Conservation (phyloP, 148 eudicot genomes). For the Hydrangea macrophylla region DNA sequence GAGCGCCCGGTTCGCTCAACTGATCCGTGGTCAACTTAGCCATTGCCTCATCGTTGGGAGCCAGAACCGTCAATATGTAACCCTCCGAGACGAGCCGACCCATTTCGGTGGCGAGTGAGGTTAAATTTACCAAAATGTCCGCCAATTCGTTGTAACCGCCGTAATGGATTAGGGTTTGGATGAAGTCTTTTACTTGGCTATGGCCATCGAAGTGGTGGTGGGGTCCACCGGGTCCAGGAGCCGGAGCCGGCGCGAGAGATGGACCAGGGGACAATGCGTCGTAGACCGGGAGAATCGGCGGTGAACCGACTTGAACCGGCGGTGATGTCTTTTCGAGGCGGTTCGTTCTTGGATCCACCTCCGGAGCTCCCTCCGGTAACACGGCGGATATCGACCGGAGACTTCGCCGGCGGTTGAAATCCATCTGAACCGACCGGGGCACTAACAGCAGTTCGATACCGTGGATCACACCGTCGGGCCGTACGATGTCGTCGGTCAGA, state of each 20-base stretch:
- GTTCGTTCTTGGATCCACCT: conserved; percentile 48
- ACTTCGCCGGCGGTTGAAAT: conserved; percentile 51
- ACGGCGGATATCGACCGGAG: conserved; percentile 63
- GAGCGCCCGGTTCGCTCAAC: conserved; percentile 58
- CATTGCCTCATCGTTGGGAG: conserved; percentile 70
- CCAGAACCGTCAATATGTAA: conserved; percentile 50
- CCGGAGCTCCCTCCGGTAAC: conserved; percentile 59
- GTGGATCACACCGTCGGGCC: conserved; percentile 70
- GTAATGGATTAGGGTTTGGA: background rate
- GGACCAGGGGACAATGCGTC: conserved; percentile 74
- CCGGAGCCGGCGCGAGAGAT: conserved; percentile 33
- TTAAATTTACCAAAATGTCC: conserved; percentile 50
- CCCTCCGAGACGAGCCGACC: conserved; percentile 57
- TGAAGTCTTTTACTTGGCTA: conserved; percentile 6
- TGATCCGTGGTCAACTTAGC: conserved; percentile 58
- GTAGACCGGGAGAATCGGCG: conserved; percentile 52
- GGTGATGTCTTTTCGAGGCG: conserved; percentile 27
- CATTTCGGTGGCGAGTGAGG: conserved; percentile 57
- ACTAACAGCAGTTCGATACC: conserved; percentile 51
- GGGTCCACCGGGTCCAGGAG: conserved; percentile 59
- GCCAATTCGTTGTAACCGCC: conserved; percentile 50
- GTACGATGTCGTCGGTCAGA: conserved; percentile 33
- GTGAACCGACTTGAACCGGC: conserved; percentile 41
- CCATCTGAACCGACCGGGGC: conserved; percentile 51
- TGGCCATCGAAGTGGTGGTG: conserved; percentile 51